phyloP scores from a whole-genome alignment of 2,329 filamentous ascomycete genomes.

The Phialophora chinensis region DNA sequence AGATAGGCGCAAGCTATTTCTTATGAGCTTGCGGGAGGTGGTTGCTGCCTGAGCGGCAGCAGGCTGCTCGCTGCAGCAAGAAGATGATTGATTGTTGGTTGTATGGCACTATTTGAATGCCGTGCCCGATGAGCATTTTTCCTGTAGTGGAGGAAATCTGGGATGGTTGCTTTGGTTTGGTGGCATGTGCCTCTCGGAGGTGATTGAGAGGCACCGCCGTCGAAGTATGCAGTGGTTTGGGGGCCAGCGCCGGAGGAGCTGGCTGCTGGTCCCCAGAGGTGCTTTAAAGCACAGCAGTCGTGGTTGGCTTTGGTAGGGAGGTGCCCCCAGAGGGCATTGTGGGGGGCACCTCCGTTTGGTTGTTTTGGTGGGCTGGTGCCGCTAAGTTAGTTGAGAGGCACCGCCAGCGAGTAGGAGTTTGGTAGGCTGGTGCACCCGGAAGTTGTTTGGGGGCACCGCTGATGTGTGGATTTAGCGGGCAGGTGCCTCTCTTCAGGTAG shows the following conservation, averaged over 20 bases:
- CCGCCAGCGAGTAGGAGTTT: not conserved
- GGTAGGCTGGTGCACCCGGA: not conserved
- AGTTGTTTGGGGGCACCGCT: not conserved
- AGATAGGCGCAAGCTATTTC: not conserved
- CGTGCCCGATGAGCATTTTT: not conserved
- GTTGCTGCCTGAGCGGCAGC: not conserved
- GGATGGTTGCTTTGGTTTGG: not conserved
- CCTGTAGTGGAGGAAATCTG: not conserved
- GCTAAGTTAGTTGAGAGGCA: not conserved
- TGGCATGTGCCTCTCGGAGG: not conserved
- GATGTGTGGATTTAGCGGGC: not conserved
- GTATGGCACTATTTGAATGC: not conserved
- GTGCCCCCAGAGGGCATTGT: not conserved
- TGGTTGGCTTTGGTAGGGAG: not conserved
- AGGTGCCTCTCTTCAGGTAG: not conserved
- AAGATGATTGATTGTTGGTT: not conserved
- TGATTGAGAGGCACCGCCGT: not conserved
- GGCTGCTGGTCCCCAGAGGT: not conserved
- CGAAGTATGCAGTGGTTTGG: not conserved
- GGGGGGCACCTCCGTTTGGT: not conserved
- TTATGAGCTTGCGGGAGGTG: not conserved
- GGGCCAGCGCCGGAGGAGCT: not conserved
- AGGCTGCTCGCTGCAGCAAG: not conserved
- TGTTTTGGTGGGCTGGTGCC: not conserved
- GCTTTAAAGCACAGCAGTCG: not conserved